phyloP scores from a whole-genome alignment of 768 basidiomycete genomes.

The Hericium erinaceus region DNA sequence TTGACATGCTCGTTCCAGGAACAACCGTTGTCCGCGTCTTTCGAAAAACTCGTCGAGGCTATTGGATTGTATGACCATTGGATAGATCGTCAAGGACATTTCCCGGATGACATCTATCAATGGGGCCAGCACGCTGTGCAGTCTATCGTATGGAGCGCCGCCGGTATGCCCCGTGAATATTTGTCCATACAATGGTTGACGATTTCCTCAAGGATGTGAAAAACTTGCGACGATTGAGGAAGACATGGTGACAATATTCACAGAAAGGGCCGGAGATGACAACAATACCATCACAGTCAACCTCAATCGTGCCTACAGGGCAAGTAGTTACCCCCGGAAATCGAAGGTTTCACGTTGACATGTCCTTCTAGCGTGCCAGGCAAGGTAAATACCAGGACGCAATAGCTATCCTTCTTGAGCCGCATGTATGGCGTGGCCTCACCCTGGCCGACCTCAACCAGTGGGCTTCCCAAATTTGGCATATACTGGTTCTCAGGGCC shows the following conservation, averaged over 20 bases:
- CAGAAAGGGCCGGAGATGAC: conserved; percentile 45
- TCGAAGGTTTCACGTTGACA: background rate
- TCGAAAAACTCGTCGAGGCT: conserved; percentile 59
- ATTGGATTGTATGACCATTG: conserved; percentile 64
- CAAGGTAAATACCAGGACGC: conserved; percentile 60
- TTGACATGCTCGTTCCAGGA: conserved; percentile 1
- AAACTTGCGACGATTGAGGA: conserved; percentile 59
- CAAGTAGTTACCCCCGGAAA: conserved; percentile 17
- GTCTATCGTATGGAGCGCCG: conserved; percentile 59
- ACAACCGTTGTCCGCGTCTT: conserved; percentile 33
- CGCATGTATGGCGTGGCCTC: conserved; percentile 61
- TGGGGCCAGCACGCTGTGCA: conserved; percentile 70
- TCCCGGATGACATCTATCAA: conserved; percentile 47
- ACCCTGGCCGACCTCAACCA: conserved; percentile 52
- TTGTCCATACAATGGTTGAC: conserved; percentile 8
- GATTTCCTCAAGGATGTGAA: conserved; percentile 22
- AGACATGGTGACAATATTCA: conserved; percentile 59
- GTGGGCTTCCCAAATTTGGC: conserved; percentile 77
- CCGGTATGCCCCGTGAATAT: conserved; percentile 35
- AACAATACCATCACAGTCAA: conserved; percentile 51
- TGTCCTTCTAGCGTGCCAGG: conserved; percentile 43
- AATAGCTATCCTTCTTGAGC: conserved; percentile 53
- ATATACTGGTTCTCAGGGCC: conserved; percentile 57
- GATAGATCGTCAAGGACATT: conserved; percentile 45
- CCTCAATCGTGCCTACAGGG: conserved; percentile 63